phyloP scores from a whole-genome alignment of 1,139 yeast genomes.

The Yamadazyma spencermartinsiae region DNA sequence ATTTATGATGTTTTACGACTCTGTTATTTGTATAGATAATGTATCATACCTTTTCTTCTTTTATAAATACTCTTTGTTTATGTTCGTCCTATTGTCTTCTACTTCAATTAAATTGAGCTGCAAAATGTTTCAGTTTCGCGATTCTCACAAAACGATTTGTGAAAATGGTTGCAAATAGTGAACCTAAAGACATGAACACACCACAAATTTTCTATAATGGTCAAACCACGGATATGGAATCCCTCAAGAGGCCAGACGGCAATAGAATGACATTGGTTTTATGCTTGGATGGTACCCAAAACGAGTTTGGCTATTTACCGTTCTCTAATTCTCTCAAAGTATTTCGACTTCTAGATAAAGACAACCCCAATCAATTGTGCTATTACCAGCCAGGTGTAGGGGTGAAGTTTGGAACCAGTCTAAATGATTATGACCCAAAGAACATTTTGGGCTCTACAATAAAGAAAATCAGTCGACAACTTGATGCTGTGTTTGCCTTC shows the following conservation, averaged over 20 bases:
- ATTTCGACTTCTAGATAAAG: slow-evolving; percentile 52
- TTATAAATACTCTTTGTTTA: too few relatives aligned
- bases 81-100: too few relatives aligned
- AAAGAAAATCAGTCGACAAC: slow-evolving; percentile 15
- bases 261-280: slow-evolving; percentile 30
- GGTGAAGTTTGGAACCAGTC: slow-evolving; percentile 43
- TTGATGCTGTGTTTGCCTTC: slow-evolving; percentile 56
- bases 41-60: background rate
- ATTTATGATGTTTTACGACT: background rate
- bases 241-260: background rate
- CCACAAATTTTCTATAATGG: background rate
- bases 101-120: too few relatives aligned
- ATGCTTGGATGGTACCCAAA: slow-evolving; percentile 66
- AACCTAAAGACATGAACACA: background rate
- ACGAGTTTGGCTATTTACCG: slow-evolving; percentile 56
- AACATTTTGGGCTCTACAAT: slow-evolving; percentile 18
- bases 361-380: slow-evolving; percentile 44
- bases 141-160: slow-evolving; percentile 1
- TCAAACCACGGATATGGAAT: background rate
- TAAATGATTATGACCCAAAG: slow-evolving; percentile 18
- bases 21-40: background rate
- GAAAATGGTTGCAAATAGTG: background rate
- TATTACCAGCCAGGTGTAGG: slow-evolving; percentile 73
- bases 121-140: too few relatives aligned
- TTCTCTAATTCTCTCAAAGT: slow-evolving; percentile 57